Evolutionary conservation across 257 asterid species (phyloP), one percentile per base, ranked within the genome.

Genomic region (Orobanche coerulescens): DNA sequence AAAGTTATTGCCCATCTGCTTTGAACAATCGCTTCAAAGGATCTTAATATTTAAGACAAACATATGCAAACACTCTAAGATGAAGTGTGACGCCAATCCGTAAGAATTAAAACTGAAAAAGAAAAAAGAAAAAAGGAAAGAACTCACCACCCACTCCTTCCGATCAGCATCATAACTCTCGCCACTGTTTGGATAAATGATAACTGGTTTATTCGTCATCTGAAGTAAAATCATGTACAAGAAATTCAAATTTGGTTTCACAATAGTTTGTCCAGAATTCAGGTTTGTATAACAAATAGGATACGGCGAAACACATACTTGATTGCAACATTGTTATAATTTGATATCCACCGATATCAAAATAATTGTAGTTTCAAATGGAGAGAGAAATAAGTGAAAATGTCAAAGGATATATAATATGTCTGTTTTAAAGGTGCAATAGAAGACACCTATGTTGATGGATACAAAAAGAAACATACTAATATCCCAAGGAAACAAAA

Each of bases 181-280:
- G 7, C 96, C 96, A 20, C 96, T 88, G 51, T 88, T 88, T 24
- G 96, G 96, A 61, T 89, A 89, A 62, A 89, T 84, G 61, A 86
- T 80, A 69, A 89, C 77, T 3, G 96, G 96, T 70, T 86, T 89
- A 56, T 71, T 33, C 9, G 95, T 80, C 59, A 72, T 83, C 96
- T 86, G 81, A 61, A 36, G 44, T 60, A 16, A 46, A 66, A 68
- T 63, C 63, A 65, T 58, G 53, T 50, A n/a, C 57, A 68, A 36
- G 14, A 36, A 51, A 65, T 5, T 43, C 46, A 62, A 50, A 46
- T 14, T n/a, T 2, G 34, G 24, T 53, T 68, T 64, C 43, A 47
- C 6, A 47, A 25, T n/a, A 61, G 64, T 48, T 23, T 20, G 60
- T 49, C 50, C 34, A 26, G 4, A 37, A 37, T 49, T 25, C 43